Evolutionary conservation across 768 basidiomycete genomes (phyloP).

Genomic region (Mycena crocata): DNA sequence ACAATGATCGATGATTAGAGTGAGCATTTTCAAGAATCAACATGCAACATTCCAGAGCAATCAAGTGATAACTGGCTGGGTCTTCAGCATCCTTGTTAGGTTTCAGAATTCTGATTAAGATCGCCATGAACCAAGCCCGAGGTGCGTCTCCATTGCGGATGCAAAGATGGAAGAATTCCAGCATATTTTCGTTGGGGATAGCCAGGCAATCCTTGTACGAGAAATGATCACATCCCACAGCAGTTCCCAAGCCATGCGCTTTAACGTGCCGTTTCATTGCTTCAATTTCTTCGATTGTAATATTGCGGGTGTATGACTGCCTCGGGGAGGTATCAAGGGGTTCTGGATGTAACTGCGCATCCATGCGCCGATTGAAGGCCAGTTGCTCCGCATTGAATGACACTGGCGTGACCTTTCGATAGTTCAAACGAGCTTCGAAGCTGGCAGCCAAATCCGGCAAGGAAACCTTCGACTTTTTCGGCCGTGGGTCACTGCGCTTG

Average conservation of each 20-base stretch:
- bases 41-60: slow-evolving; percentile 38
- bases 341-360: background rate
- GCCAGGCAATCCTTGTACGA: slow-evolving; percentile 17
- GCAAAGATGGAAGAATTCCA: slow-evolving; percentile 11
- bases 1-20: background rate
- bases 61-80: slow-evolving; percentile 32
- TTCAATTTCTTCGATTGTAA: too few species aligned
- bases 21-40: slow-evolving; percentile 33
- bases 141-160: background rate
- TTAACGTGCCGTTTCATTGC: slow-evolving; percentile 18
- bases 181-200: slow-evolving; percentile 13
- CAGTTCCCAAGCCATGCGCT: background rate
- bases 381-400: slow-evolving; percentile 14
- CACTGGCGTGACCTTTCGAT: background rate
- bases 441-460: background rate
- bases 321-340: background rate
- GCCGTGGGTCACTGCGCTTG: background rate
- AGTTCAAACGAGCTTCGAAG: slow-evolving; percentile 4
- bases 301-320: slow-evolving; percentile 7
- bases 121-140: slow-evolving; percentile 1
- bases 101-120: slow-evolving; percentile 26
- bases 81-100: slow-evolving; percentile 12
- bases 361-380: background rate
- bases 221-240: slow-evolving; percentile 6
- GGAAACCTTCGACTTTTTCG: slow-evolving; percentile 1